Evolutionary conservation across 2,329 filamentous ascomycete species (phyloP).

Genomic region (Colletotrichum gigasporum): DNA sequence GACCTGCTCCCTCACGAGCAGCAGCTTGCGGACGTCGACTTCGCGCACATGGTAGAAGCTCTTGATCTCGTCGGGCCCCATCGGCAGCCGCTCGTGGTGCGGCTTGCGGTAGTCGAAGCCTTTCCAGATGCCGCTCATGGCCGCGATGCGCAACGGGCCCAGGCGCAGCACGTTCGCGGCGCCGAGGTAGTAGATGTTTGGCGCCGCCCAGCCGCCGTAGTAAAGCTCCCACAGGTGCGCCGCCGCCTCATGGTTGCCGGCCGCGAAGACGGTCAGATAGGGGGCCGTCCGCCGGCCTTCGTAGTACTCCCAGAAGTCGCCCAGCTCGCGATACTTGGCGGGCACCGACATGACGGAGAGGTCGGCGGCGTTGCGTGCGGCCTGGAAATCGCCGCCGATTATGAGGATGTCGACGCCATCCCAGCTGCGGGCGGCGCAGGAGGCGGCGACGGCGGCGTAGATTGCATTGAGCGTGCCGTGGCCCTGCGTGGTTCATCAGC

Average conservation of each 20-base stretch:
- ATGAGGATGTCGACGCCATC: conserved; percentile 87
- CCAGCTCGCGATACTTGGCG: conserved; percentile 84
- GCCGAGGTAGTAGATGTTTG: conserved; percentile 97
- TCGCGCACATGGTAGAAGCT: conserved; percentile 92
- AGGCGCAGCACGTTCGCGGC: conserved; percentile 88
- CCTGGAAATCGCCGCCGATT: conserved; percentile 91
- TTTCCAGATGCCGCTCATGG: conserved; percentile 95
- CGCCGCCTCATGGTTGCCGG: conserved; percentile 94
- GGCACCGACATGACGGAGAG: conserved; percentile 91
- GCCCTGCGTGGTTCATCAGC: conserved; percentile 64
- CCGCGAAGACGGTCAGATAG: conserved; percentile 91
- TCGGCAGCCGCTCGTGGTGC: conserved; percentile 88
- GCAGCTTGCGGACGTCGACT: conserved; percentile 87
- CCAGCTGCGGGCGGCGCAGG: conserved; percentile 79
- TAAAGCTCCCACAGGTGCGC: conserved; percentile 92
- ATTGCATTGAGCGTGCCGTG: conserved; percentile 94
- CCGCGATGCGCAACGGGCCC: conserved; percentile 87
- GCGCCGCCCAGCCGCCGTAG: conserved; percentile 96
- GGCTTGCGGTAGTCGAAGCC: conserved; percentile 85
- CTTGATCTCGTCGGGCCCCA: conserved; percentile 78
- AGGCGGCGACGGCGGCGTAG: conserved; percentile 78
- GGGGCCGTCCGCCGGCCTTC: conserved; percentile 80
- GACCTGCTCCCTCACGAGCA: conserved; percentile 85
- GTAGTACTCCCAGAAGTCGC: conserved; percentile 96
- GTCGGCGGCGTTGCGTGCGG: conserved; percentile 88